phyloP scores from a whole-genome alignment of 2,329 filamentous ascomycete species.

The Xylariaceae sp. region DNA sequence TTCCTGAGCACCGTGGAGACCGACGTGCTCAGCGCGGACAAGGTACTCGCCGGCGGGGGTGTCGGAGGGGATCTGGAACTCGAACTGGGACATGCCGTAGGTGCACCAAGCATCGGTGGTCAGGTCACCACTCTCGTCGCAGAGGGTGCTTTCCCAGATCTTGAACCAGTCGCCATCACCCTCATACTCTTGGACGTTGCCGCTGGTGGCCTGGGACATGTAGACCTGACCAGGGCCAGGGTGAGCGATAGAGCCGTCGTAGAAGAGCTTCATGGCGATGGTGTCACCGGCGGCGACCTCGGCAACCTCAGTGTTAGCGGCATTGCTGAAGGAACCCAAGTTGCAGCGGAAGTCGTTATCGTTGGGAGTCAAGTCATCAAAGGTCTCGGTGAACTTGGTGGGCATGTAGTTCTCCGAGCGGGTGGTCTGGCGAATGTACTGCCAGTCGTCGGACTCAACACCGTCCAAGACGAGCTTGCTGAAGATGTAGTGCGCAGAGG shows the following conservation, averaged over 20 bases:
- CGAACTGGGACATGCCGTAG: background rate
- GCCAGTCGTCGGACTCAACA: background rate
- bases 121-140: background rate
- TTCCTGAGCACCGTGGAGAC: background rate
- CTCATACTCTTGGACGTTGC: background rate
- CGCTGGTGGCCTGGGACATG: constrained; percentile 1
- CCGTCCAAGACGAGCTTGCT: constrained; percentile 1
- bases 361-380: background rate
- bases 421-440: constrained; percentile 1
- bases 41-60: background rate
- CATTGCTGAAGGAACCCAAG: background rate
- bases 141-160: constrained; percentile 1
- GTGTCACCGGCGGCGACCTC: constrained; percentile 1
- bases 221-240: background rate
- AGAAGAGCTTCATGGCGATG: constrained; percentile 2
- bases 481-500: constrained; percentile 1
- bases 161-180: constrained; percentile 1
- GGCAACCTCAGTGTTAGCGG: background rate
- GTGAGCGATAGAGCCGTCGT: constrained; percentile 1
- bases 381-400: constrained; percentile 1
- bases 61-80: background rate
- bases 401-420: background rate
- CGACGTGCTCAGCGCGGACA: constrained; percentile 1
- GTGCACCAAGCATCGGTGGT: background rate
- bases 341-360: constrained; percentile 1